Evolutionary conservation across 257 asterid species (phyloP).

Genomic region (Ehretia macrophylla): DNA sequence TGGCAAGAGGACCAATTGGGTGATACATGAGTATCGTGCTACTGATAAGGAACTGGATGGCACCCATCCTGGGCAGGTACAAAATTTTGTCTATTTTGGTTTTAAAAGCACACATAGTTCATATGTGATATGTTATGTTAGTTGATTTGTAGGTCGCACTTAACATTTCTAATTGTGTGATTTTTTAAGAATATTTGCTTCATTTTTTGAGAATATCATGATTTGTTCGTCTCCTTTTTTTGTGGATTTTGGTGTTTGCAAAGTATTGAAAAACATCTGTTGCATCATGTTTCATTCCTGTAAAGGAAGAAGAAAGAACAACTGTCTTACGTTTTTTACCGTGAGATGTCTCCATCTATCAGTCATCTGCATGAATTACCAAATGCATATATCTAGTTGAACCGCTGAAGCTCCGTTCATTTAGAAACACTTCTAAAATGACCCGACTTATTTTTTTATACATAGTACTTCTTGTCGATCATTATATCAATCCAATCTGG

Average conservation of each 20-base stretch:
- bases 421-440: no score
- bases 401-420: no score
- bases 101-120: neutral
- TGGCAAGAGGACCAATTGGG: conserved; percentile 93
- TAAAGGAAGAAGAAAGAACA: no score
- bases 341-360: neutral
- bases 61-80: conserved; percentile 92
- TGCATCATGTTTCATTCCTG: neutral
- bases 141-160: neutral
- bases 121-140: neutral
- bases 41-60: conserved; percentile 82
- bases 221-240: no score
- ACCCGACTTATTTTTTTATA: neutral
- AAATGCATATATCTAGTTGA: no score
- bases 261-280: neutral
- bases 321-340: neutral
- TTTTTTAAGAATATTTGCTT: conserved; percentile 9
- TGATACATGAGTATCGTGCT: conserved; percentile 96
- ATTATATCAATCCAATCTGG: no score
- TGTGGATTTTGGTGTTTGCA: neutral
- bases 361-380: no score
- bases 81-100: conserved; percentile 4
- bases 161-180: neutral
- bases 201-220: conserved; percentile 8
- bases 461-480: neutral